Percentiles rank a stretch among this genome's conserved stretches.
Conservation (phyloP, 2,329 filamentous ascomycete genomes). For the Corniculantispora saksenae region DNA sequence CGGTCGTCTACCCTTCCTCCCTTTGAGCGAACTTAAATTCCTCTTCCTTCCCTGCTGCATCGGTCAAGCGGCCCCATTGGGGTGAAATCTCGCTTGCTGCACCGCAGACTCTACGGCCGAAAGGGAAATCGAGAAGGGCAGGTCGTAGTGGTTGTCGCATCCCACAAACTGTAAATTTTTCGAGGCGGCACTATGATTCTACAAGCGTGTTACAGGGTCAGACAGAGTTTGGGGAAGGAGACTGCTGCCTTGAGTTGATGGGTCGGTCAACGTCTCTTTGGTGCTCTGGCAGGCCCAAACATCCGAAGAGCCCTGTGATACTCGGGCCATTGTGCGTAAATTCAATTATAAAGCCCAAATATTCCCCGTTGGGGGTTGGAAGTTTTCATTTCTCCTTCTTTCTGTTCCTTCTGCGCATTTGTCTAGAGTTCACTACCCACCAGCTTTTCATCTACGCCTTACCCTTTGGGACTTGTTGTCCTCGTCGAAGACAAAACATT, state of each 20-base stretch:
- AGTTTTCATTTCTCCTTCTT: not conserved
- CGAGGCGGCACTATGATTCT: not conserved
- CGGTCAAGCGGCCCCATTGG: not conserved
- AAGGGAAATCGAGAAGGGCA: not conserved
- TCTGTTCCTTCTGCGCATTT: not conserved
- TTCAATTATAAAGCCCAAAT: not conserved
- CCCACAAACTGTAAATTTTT: not conserved
- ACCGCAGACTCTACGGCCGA: not conserved
- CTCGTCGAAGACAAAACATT: not conserved
- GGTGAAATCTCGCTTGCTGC: not conserved
- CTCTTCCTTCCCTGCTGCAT: not conserved
- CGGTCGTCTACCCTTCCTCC: not conserved
- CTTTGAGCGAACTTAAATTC: not conserved
- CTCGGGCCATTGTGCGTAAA: not conserved
- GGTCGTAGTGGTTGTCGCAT: not conserved
- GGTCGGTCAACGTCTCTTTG: not conserved
- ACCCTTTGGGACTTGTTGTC: not conserved
- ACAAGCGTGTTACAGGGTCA: not conserved
- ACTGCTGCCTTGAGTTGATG: not conserved
- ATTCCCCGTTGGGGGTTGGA: not conserved
- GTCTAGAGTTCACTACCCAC: not conserved
- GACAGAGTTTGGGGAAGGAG: not conserved
- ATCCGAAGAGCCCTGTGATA: not conserved
- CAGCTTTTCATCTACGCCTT: no score
- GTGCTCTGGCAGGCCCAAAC: not conserved